phyloP scores from a whole-genome alignment of 2,329 filamentous ascomycete genomes.

The Chaetomiaceae sp. region DNA sequence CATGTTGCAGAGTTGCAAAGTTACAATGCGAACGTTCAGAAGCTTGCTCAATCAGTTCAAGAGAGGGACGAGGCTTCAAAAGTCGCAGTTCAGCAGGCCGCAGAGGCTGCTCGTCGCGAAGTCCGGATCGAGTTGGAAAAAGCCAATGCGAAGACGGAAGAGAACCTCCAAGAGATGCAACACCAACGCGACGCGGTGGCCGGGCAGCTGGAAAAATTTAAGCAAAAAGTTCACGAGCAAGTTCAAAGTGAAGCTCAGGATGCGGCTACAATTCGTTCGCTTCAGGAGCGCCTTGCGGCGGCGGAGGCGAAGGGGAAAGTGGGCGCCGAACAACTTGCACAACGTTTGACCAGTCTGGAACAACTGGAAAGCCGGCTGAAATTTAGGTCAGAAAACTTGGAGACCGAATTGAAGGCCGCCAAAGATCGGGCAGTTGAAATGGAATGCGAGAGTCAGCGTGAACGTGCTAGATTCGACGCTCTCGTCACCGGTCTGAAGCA shows the following conservation, averaged over 20 bases:
- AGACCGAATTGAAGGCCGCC: constrained; percentile 10
- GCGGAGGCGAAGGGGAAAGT: constrained; percentile 8
- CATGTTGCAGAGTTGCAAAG: constrained; percentile 19
- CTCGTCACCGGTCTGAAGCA: constrained; percentile 12
- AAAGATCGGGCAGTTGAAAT: constrained; percentile 2
- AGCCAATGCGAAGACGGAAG: constrained; percentile 28
- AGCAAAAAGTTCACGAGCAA: constrained; percentile 22
- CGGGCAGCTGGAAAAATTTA: constrained; percentile 29
- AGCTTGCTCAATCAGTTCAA: constrained; percentile 22
- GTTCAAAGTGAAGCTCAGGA: constrained; percentile 9
- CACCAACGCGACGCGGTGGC: constrained; percentile 25
- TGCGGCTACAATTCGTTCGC: constrained; percentile 9
- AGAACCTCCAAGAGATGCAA: constrained; percentile 25
- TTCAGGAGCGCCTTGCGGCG: constrained; percentile 9
- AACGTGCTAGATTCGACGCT: constrained; percentile 2
- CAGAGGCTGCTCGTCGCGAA: constrained; percentile 31
- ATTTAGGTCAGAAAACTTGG: constrained; percentile 1
- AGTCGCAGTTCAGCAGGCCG: constrained; percentile 24
- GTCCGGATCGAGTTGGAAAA: constrained; percentile 30
- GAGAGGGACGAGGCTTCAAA: constrained; percentile 21
- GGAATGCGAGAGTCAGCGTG: constrained; percentile 6
- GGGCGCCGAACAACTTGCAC: constrained; percentile 7
- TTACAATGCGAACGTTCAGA: constrained; percentile 15
- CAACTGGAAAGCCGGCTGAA: constrained; percentile 3
- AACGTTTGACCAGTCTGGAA: background rate